Conservation (phyloP, 805 yeast species). For the Candida tammaniensis region DNA sequence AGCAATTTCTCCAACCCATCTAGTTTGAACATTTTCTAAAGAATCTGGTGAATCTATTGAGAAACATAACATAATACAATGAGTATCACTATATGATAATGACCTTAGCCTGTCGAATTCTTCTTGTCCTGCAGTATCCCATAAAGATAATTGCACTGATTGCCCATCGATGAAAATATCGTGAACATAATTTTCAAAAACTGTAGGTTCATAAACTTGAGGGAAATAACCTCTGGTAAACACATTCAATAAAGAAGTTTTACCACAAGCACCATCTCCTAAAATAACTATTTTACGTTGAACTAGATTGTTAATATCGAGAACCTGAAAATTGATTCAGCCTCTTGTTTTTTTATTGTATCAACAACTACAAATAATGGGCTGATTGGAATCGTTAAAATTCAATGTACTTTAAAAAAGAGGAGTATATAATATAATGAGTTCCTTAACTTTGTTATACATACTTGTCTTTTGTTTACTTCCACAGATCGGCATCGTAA, state of each 20-base stretch:
- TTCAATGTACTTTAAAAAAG: too few species aligned
- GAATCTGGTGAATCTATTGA: conserved; percentile 94
- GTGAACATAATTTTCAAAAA: conserved; percentile 94
- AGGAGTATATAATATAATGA: too few species aligned
- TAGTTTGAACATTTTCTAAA: conserved; percentile 87
- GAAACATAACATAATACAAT: conserved; percentile 94
- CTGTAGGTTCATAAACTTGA: conserved; percentile 97
- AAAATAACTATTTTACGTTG: conserved; percentile 91
- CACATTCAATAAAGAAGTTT: conserved; percentile 89
- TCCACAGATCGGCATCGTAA: conserved; percentile 41
- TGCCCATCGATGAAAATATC: conserved; percentile 95
- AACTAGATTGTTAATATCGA: conserved; percentile 37
- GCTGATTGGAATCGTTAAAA: too few species aligned
- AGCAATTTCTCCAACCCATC: conserved; percentile 96
- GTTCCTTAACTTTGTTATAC: conserved; percentile 14
- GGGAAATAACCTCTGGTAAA: conserved; percentile 98
- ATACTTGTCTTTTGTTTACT: conserved; percentile 40
- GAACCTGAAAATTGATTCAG: too few species aligned
- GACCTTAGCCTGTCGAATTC: conserved; percentile 95
- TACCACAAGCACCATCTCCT: conserved; percentile 99
- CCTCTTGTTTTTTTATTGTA: too few species aligned
- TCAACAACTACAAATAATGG: too few species aligned
- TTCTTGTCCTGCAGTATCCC: conserved; percentile 99
- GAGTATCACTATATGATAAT: conserved; percentile 90
- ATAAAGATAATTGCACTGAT: conserved; percentile 84